Evolutionary conservation across 2,329 filamentous ascomycete species (phyloP).

Genomic region (Pseudofabraea citricarpa): DNA sequence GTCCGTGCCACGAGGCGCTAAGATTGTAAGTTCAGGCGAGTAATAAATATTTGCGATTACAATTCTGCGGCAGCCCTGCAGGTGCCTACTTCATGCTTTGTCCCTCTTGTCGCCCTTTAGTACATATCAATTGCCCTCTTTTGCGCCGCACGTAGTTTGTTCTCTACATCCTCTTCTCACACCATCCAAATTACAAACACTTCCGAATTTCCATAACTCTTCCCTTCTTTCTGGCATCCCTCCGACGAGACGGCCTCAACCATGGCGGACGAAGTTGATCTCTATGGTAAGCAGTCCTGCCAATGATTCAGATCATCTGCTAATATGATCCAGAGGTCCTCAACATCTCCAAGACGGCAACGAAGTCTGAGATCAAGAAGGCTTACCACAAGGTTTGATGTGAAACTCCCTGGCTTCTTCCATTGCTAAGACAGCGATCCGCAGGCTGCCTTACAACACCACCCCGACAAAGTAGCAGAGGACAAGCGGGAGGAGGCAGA

Average conservation of each 20-base stretch:
- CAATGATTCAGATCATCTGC: slow-evolving; percentile 2
- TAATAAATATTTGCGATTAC: neutral
- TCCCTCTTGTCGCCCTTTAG: neutral
- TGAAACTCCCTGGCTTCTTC: slow-evolving; percentile 10
- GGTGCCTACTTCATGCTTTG: neutral
- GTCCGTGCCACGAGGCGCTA: slow-evolving; percentile 12
- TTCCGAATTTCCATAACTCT: neutral
- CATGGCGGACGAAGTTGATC: slow-evolving; percentile 44
- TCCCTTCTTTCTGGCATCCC: neutral
- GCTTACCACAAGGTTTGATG: slow-evolving; percentile 84
- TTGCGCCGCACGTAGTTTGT: too few species aligned
- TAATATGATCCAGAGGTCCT: slow-evolving; percentile 64
- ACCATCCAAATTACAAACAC: too few species aligned
- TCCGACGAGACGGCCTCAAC: slow-evolving; percentile 5
- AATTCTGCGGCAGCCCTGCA: neutral
- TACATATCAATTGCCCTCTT: too few species aligned
- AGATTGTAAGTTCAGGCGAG: slow-evolving; percentile 4
- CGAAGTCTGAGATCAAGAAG: slow-evolving; percentile 83
- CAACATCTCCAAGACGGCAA: slow-evolving; percentile 66
- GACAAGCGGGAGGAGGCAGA: slow-evolving; percentile 81
- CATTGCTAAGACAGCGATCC: slow-evolving; percentile 13
- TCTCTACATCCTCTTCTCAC: too few species aligned
- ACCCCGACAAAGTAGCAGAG: slow-evolving; percentile 93
- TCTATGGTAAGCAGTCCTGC: slow-evolving; percentile 47
- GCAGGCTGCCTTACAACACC: slow-evolving; percentile 79